Evolutionary conservation across 208 protist genomes (phyloP).

Genomic region (Leishmania gerbilli): DNA sequence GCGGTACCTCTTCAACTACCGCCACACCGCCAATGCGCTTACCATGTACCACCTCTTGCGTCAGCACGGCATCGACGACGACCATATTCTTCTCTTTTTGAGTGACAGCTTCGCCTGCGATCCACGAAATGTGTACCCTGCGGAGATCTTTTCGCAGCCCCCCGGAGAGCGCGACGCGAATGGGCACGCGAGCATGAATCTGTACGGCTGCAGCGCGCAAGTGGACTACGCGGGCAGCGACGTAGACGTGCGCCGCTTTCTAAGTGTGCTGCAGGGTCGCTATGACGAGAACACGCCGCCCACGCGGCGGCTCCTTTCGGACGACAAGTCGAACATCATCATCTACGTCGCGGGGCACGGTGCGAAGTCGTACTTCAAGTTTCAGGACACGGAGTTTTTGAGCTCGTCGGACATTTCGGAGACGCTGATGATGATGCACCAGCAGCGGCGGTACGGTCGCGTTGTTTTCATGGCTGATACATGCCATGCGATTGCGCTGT

Average conservation of each 20-base stretch:
- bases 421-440: slow-evolving; percentile 95
- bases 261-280: slow-evolving; percentile 94
- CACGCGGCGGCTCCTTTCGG: slow-evolving; percentile 93
- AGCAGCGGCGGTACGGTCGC: slow-evolving; percentile 92
- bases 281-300: slow-evolving; percentile 91
- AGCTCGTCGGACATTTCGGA: slow-evolving; percentile 90
- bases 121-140: slow-evolving; percentile 93
- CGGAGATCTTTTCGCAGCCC: slow-evolving; percentile 61
- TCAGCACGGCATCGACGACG: slow-evolving; percentile 94
- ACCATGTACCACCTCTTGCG: slow-evolving; percentile 96
- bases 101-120: slow-evolving; percentile 98
- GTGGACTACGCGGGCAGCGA: slow-evolving; percentile 98
- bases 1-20: slow-evolving; percentile 98
- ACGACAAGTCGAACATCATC: slow-evolving; percentile 96
- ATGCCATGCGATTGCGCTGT: slow-evolving; percentile 95
- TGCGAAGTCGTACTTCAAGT: slow-evolving; percentile 97
- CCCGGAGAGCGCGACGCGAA: background rate
- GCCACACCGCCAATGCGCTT: slow-evolving; percentile 97
- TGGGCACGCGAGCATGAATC: slow-evolving; percentile 35
- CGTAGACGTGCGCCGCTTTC: slow-evolving; percentile 96
- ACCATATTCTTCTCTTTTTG: slow-evolving; percentile 97
- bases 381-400: slow-evolving; percentile 95
- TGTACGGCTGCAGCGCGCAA: slow-evolving; percentile 94
- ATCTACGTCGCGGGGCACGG: slow-evolving; percentile 97
- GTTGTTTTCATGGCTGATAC: slow-evolving; percentile 96